These are phyloP conservation scores for Tulasnella sp. DNA, from an alignment of 768 basidiomycete species.

Conservation along the genomic window DNA sequence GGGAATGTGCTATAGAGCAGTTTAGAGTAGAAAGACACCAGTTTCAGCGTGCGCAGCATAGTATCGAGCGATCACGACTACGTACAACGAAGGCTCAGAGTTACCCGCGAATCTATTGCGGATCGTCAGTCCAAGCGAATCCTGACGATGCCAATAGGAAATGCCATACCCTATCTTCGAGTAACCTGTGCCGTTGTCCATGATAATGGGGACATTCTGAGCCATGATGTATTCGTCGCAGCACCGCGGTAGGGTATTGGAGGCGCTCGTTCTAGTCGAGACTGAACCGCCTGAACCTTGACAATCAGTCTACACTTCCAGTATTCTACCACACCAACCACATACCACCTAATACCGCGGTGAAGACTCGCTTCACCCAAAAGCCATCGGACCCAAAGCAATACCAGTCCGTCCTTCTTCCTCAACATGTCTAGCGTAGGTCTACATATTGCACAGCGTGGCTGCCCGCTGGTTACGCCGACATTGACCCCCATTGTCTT, in stretches of 20 bases:
- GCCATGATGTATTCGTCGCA: slow-evolving; percentile 20
- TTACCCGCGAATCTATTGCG: slow-evolving; percentile 86
- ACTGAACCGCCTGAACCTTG: slow-evolving; percentile 12
- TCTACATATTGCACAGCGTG: background rate
- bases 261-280: slow-evolving; percentile 12
- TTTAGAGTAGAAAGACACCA: slow-evolving; percentile 13
- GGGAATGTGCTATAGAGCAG: slow-evolving; percentile 77
- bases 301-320: slow-evolving; percentile 4
- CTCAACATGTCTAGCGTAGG: slow-evolving; percentile 5
- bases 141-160: background rate
- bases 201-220: slow-evolving; percentile 76
- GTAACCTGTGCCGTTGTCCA: slow-evolving; percentile 96
- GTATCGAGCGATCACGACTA: slow-evolving; percentile 32
- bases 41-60: background rate
- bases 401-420: background rate
- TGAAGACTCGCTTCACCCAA: slow-evolving; percentile 2
- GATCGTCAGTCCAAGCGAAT: slow-evolving; percentile 1
- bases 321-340: slow-evolving; percentile 13
- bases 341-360: slow-evolving; percentile 2
- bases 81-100: slow-evolving; percentile 96
- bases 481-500: slow-evolving; percentile 18
- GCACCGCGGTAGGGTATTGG: background rate
- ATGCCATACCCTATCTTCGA: slow-evolving; percentile 88
- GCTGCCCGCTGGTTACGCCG: background rate
- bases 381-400: background rate